Base-by-base conservation (phyloP, 345 rosid genomes). In the Citrus cavaleriei region DNA sequence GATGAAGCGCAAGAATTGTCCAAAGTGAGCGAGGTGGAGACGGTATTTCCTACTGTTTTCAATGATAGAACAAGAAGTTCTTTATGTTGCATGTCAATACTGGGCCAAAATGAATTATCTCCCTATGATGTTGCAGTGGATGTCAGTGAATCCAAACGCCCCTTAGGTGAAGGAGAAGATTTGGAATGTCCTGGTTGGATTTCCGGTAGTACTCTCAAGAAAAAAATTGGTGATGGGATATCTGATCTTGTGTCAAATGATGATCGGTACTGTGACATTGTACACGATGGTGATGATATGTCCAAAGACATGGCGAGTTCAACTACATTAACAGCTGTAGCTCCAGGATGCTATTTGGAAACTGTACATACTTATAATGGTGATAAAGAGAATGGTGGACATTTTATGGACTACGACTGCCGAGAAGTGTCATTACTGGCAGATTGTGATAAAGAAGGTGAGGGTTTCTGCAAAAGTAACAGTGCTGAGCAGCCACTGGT, bases 41-140 rank as follows among this genome's bases (percentile, higher is more conserved):
- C 76, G 84, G 83, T 74, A 83, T 83, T 88, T 88, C 87, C 85
- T 82, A 75, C 76, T 81, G 87, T 77, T 79, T 81, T 84, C 78
- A 79, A 80, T 75, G 83, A 83, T 84, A 86, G 74, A 73, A 62
- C 85, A 54, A 86, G 88, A 79, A 74, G 80, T 85, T 89, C 84
- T 80, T 84, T 87, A 66, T 79, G 81, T 85, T 83, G 85, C 82
- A 70, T 76, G 84, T 87, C 89, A 81, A 80, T 79, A 83, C 80
- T 71, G 64, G 86, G 77, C 83, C 88, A 78, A 84, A 81, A 87
- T 85, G 91, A 87, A 86, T 81, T 79, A 74, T 85, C 85, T 85
- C 86, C 63, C 79, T 82, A 78, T 89, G 86, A 89, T 88, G 87
- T 84, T 89, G 88, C 89, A 83, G 90, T 62, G 77, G 88, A 83